phyloP scores from a whole-genome alignment of 2,329 filamentous ascomycete species.

The Aspergillus clavatus region DNA sequence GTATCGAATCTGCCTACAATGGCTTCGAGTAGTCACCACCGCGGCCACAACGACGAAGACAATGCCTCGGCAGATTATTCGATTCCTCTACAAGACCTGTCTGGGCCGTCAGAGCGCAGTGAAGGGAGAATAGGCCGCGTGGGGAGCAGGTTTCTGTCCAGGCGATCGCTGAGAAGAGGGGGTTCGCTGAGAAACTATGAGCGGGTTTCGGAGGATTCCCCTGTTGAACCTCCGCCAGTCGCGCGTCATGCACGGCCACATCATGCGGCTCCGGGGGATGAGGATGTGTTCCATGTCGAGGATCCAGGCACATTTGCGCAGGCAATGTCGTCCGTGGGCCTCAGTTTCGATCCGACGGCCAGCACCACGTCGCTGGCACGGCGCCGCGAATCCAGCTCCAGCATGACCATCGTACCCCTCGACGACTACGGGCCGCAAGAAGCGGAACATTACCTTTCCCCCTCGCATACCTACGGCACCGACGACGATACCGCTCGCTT shows the following conservation, averaged over 20 bases:
- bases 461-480: constrained; percentile 45
- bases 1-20: constrained; percentile 33
- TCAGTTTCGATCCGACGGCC: constrained; percentile 34
- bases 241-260: constrained; percentile 19
- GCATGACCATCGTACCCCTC: constrained; percentile 27
- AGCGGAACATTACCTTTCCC: constrained; percentile 52
- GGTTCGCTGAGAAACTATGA: constrained; percentile 46
- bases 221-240: constrained; percentile 26
- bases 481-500: constrained; percentile 55
- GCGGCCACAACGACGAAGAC: constrained; percentile 25
- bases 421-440: constrained; percentile 36
- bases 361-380: constrained; percentile 15
- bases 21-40: constrained; percentile 36
- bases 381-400: constrained; percentile 23
- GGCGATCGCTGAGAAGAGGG: constrained; percentile 38
- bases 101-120: constrained; percentile 34
- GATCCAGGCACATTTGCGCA: constrained; percentile 39
- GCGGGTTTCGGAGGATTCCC: constrained; percentile 51
- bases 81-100: constrained; percentile 67
- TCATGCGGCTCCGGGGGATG: constrained; percentile 17
- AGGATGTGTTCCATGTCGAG: constrained; percentile 31
- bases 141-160: constrained; percentile 44
- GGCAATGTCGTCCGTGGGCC: constrained; percentile 40
- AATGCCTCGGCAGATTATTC: constrained; percentile 41
- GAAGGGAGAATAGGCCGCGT: constrained; percentile 26